Base-by-base conservation (phyloP, 257 asterid species). In the Paulownia fortunei region DNA sequence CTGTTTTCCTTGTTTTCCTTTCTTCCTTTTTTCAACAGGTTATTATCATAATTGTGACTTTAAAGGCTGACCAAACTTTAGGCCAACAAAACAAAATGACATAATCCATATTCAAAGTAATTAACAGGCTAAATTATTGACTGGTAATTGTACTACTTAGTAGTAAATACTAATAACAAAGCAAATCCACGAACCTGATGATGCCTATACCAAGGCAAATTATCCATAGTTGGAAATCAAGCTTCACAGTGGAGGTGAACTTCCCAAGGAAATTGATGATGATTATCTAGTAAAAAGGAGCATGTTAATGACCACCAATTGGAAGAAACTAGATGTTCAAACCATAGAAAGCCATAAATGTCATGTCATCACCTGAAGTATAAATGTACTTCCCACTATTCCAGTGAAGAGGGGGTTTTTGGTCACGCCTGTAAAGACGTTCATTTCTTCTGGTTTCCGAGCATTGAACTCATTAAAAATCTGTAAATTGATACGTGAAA, bases 401-500 rank as follows among this genome's bases (percentile, higher is more conserved):
- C 93, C 98, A 21, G 73, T 69, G 82, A 95, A 94, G 84, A 95
- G 94, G 77, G 72, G 88, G 86, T 90, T 92, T 78, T 95, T 91
- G 46, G 94, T 90, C 86, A 91, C 94, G 2, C 99, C 99, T 5
- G 82, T 36, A 73, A 95, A 92, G 77, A 95, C 92, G 76, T 95
- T 90, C 44, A 88, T 27, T 79, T 91, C 88, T 47, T 95, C 98
- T 12, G 98, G 98, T 81, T 95, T 89, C 75, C 99, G 89, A 41
- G 98, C 91, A 80, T 92, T 95, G 72, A 95, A 84, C 86, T 93
- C 99, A 26, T 95, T 95, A 83, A 87, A 92, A 58, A 95, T 86
- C 99, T 94, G 89, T 3, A 56, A 76, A 76, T 60, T 23, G 54
- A 69, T 30, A 55, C 15, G 21, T 13, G 10, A 77, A 62, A 24